Percentiles rank a stretch among this genome's conserved stretches.
phyloP scores from a whole-genome alignment of 106 monocot species.

The Chionographis japonica region DNA sequence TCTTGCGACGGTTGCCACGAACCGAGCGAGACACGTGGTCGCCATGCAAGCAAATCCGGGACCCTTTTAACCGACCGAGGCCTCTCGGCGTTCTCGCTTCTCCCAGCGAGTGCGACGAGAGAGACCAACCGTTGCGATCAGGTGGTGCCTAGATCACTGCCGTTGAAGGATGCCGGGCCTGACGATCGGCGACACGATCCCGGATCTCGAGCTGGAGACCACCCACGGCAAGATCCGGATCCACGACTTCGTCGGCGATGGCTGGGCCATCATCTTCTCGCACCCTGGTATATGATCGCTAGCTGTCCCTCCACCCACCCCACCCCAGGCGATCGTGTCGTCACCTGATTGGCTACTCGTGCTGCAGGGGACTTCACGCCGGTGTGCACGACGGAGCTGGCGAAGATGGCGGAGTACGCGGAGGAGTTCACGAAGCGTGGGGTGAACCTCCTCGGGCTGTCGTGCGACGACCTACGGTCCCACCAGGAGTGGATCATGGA shows the following conservation, averaged over 20 bases:
- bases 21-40: too few relatives aligned
- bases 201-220: conserved; percentile 61
- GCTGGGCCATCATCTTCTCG: conserved; percentile 76
- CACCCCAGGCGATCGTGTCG: not conserved
- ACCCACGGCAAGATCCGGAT: conserved; percentile 63
- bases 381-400: conserved; percentile 72
- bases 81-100: too few relatives aligned
- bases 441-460: conserved; percentile 71
- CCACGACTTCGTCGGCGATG: conserved; percentile 61
- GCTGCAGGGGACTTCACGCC: conserved; percentile 74
- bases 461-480: conserved; percentile 49
- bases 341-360: not conserved
- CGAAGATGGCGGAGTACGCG: conserved; percentile 51
- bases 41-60: too few relatives aligned
- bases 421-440: conserved; percentile 59
- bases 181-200: conserved; percentile 70
- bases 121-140: too few relatives aligned
- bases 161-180: conserved; percentile 63
- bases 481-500: conserved; percentile 79
- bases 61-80: too few relatives aligned
- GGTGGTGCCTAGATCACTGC: not conserved
- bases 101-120: too few relatives aligned
- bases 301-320: not conserved
- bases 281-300: conserved; percentile 44
- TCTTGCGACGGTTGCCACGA: too few relatives aligned